Base-by-base conservation (phyloP, 2,329 filamentous ascomycete species). In the Fusarium acutatum region DNA sequence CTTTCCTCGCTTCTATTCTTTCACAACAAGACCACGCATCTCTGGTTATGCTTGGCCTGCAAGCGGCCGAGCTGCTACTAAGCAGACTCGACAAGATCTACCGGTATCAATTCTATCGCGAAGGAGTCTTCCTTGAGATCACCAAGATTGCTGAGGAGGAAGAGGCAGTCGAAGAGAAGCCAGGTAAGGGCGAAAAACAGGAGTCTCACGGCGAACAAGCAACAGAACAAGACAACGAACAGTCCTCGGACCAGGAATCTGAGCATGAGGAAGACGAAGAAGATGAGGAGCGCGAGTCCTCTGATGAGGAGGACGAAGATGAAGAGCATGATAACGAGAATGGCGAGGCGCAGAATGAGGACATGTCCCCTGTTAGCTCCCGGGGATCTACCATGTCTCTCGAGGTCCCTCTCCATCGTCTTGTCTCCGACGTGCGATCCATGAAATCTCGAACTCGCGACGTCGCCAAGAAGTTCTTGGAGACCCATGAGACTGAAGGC, bases 51-150 rank as follows among this genome's bases (percentile, higher is more conserved):
- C 93, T 92, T 74, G 96, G 94, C 24, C 86, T 99, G 22, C 94
- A 97, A 79, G 96, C 95, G 41, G 94, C 96, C 0, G 95, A 98
- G 81, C 86, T 99, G 11, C 88, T 99, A 2, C 88, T 98, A 67
- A 92, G 91, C 77, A 91, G 97, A 24, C 86, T 99, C 11, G 94
- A 95, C 71, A 88, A 92, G 28, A 93, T 98, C 35, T 99, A 99
- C 80, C 92, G 94, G 32, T 97, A 98, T 78, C 97, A 99, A 77
- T 96, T 99, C 76, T 97, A 99, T 79, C 93, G 96, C 1, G 97
- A 99, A 83, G 96, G 96, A 40, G 96, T 99, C 47, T 95, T 98
- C 75, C 88, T 93, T 4, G 96, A 99, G 81, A 97, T 99, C 58
- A 88, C 91, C 35, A 96, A 95, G 79, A 86, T 99, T 37, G 92